Conservation (phyloP, 768 basidiomycete genomes). For the Tephrocybe sp. region DNA sequence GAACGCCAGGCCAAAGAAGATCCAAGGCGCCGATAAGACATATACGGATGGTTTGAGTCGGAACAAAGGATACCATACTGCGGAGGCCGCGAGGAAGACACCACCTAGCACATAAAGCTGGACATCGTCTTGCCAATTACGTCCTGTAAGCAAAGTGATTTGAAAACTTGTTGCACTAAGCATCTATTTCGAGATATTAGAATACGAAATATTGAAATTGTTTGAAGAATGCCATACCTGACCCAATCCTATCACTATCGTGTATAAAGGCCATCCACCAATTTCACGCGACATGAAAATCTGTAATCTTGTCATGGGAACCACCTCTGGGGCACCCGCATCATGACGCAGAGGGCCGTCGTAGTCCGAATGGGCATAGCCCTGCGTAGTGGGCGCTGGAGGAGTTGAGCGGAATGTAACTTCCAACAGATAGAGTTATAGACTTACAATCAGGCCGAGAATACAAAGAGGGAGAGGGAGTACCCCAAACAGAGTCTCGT, state of each 20-base stretch:
- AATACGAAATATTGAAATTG: not conserved
- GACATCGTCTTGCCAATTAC: slow-evolving; percentile 76
- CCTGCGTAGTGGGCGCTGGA: slow-evolving; percentile 52
- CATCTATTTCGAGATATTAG: slow-evolving; percentile 49
- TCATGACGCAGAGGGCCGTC: slow-evolving; percentile 49
- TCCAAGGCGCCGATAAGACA: slow-evolving; percentile 83
- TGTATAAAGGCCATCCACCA: slow-evolving; percentile 88
- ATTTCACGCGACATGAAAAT: slow-evolving; percentile 81
- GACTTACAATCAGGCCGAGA: slow-evolving; percentile 77
- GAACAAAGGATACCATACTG: slow-evolving; percentile 91
- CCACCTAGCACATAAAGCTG: slow-evolving; percentile 91
- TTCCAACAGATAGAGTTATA: slow-evolving; percentile 4
- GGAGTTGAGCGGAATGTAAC: not conserved
- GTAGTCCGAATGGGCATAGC: slow-evolving; percentile 41
- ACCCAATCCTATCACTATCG: slow-evolving; percentile 83
- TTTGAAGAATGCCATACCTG: slow-evolving; percentile 42
- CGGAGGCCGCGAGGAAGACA: slow-evolving; percentile 83
- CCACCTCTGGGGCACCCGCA: slow-evolving; percentile 54
- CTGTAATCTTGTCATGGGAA: slow-evolving; percentile 83
- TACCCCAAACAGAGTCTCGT: slow-evolving; percentile 82
- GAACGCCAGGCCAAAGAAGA: slow-evolving; percentile 90
- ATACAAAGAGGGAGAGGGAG: slow-evolving; percentile 61
- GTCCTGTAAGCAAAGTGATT: slow-evolving; percentile 85
- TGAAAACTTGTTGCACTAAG: slow-evolving; percentile 93
- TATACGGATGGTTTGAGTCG: slow-evolving; percentile 86